Evolutionary conservation across 768 basidiomycete species (phyloP).

Genomic region (Boletus rufocinnamomeus): DNA sequence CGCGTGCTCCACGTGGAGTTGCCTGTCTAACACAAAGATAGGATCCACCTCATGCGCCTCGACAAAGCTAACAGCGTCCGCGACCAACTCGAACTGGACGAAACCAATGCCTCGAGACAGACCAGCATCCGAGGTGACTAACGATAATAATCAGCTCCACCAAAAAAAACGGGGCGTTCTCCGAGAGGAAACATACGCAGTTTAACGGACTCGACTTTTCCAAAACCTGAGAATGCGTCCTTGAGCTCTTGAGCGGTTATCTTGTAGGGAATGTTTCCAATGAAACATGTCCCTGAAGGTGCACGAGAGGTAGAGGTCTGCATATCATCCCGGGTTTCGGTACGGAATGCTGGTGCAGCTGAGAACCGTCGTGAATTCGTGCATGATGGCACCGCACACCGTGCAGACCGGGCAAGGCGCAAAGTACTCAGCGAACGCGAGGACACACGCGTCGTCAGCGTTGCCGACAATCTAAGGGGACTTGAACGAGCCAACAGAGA

Average conservation of each 20-base stretch:
- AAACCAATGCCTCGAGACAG: constrained; percentile 47
- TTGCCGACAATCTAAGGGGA: constrained; percentile 11
- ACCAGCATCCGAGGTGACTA: constrained; percentile 37
- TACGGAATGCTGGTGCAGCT: constrained; percentile 9
- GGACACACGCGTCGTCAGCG: constrained; percentile 7
- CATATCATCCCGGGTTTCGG: neutral
- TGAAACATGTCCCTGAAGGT: constrained; percentile 44
- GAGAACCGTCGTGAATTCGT: constrained; percentile 24
- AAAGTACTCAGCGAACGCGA: constrained; percentile 20
- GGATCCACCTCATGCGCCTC: constrained; percentile 45
- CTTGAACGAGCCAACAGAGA: constrained; percentile 22
- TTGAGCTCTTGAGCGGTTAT: constrained; percentile 42
- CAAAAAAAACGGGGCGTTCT: neutral
- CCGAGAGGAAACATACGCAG: constrained; percentile 40
- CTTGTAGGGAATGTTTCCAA: constrained; percentile 57
- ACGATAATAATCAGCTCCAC: neutral
- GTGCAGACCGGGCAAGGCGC: constrained; percentile 4
- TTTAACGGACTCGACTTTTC: constrained; percentile 39
- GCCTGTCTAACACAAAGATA: constrained; percentile 49
- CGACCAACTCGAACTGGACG: constrained; percentile 41
- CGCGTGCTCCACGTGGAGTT: constrained; percentile 46
- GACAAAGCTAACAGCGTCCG: constrained; percentile 40
- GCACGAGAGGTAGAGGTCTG: neutral
- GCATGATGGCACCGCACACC: neutral
- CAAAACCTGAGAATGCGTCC: constrained; percentile 46